Percentiles rank a stretch among this genome's conserved stretches.
phyloP scores from a whole-genome alignment of 2,329 filamentous ascomycete species.

The Trichophyton mentagrophytes region DNA sequence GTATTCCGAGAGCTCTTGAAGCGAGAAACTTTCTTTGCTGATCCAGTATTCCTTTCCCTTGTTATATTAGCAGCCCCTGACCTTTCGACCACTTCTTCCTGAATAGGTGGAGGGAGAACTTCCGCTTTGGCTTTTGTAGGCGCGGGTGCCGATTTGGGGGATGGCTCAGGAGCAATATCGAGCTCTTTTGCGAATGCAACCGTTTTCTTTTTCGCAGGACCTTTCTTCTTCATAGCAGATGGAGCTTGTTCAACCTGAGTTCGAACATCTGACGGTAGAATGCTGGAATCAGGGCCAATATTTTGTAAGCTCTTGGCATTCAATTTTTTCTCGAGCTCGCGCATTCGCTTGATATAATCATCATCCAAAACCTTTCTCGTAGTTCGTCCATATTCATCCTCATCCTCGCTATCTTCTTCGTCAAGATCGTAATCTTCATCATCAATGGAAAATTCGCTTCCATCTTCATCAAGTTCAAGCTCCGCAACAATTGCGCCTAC shows the following conservation, averaged over 20 bases:
- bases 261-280: slow-evolving; percentile 24
- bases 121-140: slow-evolving; percentile 14
- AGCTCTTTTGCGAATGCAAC: slow-evolving; percentile 68
- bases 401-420: slow-evolving; percentile 48
- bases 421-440: slow-evolving; percentile 44
- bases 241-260: slow-evolving; percentile 19
- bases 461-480: slow-evolving; percentile 63
- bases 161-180: slow-evolving; percentile 49
- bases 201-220: slow-evolving; percentile 45
- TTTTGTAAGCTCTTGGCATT: slow-evolving; percentile 46
- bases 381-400: slow-evolving; percentile 65
- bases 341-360: slow-evolving; percentile 70
- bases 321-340: slow-evolving; percentile 66
- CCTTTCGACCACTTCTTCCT: slow-evolving; percentile 36
- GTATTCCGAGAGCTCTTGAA: slow-evolving; percentile 30
- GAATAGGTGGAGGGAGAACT: slow-evolving; percentile 21
- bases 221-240: slow-evolving; percentile 13
- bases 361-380: slow-evolving; percentile 55
- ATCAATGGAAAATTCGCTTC: slow-evolving; percentile 38
- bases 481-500: slow-evolving; percentile 88
- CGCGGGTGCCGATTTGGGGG: slow-evolving; percentile 19
- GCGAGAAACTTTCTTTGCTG: slow-evolving; percentile 30
- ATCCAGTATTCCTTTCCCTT: slow-evolving; percentile 13
- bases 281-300: slow-evolving; percentile 37
- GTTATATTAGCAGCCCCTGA: slow-evolving; percentile 9